phyloP scores from a whole-genome alignment of 169 alveolate species.

The Cryptosporidium parvum region DNA sequence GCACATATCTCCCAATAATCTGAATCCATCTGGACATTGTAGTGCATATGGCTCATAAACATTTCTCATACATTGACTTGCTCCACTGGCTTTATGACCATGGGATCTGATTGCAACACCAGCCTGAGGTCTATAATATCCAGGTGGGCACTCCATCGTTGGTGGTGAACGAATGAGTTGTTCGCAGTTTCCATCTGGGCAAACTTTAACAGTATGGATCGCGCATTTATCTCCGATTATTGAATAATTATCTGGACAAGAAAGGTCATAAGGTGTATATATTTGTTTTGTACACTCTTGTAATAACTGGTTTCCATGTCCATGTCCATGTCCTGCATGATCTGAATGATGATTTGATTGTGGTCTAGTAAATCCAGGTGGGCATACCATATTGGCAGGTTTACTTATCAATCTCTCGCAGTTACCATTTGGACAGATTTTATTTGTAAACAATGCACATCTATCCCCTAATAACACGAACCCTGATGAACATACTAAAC shows the following conservation, averaged over 20 bases:
- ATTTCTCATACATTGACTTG: conserved; percentile 69
- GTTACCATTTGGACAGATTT: conserved; percentile 73
- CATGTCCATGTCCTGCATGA: conserved; percentile 23
- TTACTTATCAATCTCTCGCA: conserved; percentile 62
- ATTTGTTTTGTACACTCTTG: conserved; percentile 72
- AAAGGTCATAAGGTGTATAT: conserved; percentile 73
- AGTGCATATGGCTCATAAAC: conserved; percentile 68
- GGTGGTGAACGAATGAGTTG: conserved; percentile 71
- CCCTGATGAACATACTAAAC: conserved; percentile 64
- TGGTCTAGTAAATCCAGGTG: conserved; percentile 74
- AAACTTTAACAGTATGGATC: conserved; percentile 60
- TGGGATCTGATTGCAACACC: conserved; percentile 72
- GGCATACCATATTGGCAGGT: conserved; percentile 73
- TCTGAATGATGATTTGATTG: conserved; percentile 32
- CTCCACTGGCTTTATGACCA: conserved; percentile 76
- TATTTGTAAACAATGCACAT: conserved; percentile 66
- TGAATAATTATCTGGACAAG: conserved; percentile 66
- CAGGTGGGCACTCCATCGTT: conserved; percentile 77
- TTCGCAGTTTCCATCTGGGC: conserved; percentile 75
- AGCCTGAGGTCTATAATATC: conserved; percentile 72
- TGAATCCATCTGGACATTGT: conserved; percentile 75
- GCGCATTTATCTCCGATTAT: conserved; percentile 75
- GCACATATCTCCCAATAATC: conserved; percentile 74
- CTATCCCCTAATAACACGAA: conserved; percentile 67
- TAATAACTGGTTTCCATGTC: conserved; percentile 10